Percentiles rank a stretch among this genome's conserved stretches.
phyloP scores from a whole-genome alignment of 495 filamentous ascomycete genomes.

The Penicillium daleae region DNA sequence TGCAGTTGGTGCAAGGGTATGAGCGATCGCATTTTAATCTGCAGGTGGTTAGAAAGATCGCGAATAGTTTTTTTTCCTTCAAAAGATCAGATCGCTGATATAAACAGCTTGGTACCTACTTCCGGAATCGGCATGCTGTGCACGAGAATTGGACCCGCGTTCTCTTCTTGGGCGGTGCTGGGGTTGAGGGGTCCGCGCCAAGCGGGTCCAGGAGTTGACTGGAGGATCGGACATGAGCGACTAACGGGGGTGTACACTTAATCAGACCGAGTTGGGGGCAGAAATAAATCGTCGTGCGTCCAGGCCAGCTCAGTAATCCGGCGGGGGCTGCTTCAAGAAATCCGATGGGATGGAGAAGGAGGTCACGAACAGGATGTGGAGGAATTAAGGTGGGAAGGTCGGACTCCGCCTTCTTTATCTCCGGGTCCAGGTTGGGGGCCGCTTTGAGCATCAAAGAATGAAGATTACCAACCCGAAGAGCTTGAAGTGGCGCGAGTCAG shows the following conservation, averaged over 20 bases:
- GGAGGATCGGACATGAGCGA: slow-evolving; percentile 19
- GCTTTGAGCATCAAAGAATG: too few species aligned
- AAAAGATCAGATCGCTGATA: background rate
- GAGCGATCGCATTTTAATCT: slow-evolving; percentile 59
- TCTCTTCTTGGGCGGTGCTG: slow-evolving; percentile 44
- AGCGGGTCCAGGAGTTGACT: slow-evolving; percentile 16
- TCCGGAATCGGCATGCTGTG: slow-evolving; percentile 55
- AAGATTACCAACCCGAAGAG: background rate
- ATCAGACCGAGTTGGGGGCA: background rate
- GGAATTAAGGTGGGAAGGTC: background rate
- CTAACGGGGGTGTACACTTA: background rate
- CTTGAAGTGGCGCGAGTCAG: too few species aligned
- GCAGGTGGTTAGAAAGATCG: slow-evolving; percentile 3
- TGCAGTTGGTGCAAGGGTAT: slow-evolving; percentile 54
- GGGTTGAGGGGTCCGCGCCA: slow-evolving; percentile 14
- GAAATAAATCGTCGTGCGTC: background rate
- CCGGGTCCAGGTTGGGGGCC: background rate
- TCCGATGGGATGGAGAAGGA: slow-evolving; percentile 1
- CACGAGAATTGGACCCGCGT: slow-evolving; percentile 58
- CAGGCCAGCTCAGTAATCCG: background rate
- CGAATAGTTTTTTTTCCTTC: too few species aligned
- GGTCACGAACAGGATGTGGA: background rate
- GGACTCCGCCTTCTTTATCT: slow-evolving; percentile 9
- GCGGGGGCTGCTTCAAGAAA: background rate
- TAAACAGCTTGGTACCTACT: slow-evolving; percentile 39